phyloP scores from a whole-genome alignment of 164 flowering plant genomes.

The Annona cherimola region DNA sequence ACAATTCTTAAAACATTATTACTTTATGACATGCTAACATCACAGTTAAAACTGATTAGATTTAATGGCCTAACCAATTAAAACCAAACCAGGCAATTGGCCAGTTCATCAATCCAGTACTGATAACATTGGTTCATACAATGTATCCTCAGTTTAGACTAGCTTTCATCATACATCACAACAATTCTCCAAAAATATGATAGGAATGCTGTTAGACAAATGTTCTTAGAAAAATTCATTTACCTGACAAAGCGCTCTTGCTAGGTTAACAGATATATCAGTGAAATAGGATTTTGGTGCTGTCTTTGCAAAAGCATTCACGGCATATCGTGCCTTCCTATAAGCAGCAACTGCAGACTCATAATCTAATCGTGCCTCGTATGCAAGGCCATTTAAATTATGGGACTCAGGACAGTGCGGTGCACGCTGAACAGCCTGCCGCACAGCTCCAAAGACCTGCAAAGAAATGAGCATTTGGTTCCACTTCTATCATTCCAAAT shows the following conservation, averaged over 20 bases:
- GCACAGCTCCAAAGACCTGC: conserved; percentile 80
- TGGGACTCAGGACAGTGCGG: conserved; percentile 83
- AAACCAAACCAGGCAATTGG: too few relatives aligned
- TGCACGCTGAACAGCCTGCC: conserved; percentile 77
- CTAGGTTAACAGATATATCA: conserved; percentile 72
- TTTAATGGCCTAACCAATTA: too few relatives aligned
- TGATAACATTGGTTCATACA: neutral
- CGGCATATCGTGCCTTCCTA: conserved; percentile 54
- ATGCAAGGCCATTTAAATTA: conserved; percentile 72
- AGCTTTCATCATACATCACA: neutral
- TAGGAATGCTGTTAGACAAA: neutral
- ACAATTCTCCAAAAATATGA: neutral
- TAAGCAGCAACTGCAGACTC: conserved; percentile 57
- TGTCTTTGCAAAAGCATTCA: conserved; percentile 24
- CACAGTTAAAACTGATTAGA: too few relatives aligned
- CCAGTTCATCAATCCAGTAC: too few relatives aligned
- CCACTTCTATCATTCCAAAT: neutral
- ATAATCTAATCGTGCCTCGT: conserved; percentile 69
- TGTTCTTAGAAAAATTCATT: conserved; percentile 3
- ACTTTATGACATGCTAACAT: too few relatives aligned
- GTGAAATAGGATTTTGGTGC: conserved; percentile 27
- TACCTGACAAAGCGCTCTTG: conserved; percentile 72
- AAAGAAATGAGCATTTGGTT: conserved; percentile 8
- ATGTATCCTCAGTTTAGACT: neutral
- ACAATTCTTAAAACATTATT: too few relatives aligned